Conservation (phyloP, 768 basidiomycete genomes). For the Lactarius akahatsu region DNA sequence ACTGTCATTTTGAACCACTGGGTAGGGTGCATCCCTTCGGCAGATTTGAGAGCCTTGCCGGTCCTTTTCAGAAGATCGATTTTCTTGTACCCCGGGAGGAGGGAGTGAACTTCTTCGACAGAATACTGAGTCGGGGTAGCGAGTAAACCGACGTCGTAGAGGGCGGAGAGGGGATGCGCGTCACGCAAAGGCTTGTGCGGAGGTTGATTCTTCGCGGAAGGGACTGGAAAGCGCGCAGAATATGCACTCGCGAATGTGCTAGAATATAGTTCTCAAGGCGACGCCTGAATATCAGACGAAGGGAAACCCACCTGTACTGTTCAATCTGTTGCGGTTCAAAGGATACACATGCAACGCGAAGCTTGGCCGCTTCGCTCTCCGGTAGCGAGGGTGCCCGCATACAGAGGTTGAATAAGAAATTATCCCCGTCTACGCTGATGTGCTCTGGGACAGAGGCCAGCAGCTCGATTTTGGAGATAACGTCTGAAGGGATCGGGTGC, state of each 20-base stretch:
- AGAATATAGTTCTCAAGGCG: neutral
- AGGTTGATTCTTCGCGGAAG: constrained; percentile 56
- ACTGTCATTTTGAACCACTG: constrained; percentile 63
- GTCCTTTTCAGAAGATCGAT: constrained; percentile 52
- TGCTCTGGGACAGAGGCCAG: constrained; percentile 61
- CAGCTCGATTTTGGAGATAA: constrained; percentile 64
- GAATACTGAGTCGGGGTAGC: constrained; percentile 30
- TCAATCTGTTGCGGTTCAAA: constrained; percentile 65
- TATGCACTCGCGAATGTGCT: constrained; percentile 44
- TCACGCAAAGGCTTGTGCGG: constrained; percentile 57
- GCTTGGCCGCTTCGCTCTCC: constrained; percentile 48
- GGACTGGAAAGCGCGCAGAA: constrained; percentile 52
- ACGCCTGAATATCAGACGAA: neutral
- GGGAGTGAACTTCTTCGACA: constrained; percentile 45
- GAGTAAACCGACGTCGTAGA: constrained; percentile 52
- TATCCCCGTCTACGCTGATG: constrained; percentile 46
- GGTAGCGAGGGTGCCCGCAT: constrained; percentile 56
- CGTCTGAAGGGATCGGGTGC: constrained; percentile 46
- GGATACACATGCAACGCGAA: constrained; percentile 57
- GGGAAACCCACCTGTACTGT: constrained; percentile 54
- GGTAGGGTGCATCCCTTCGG: constrained; percentile 33
- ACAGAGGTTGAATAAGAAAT: constrained; percentile 57
- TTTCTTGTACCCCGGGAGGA: constrained; percentile 49
- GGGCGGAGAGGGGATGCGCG: constrained; percentile 48
- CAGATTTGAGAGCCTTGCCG: constrained; percentile 49